phyloP scores from a whole-genome alignment of 495 filamentous ascomycete genomes.

The Xylaria venustula region DNA sequence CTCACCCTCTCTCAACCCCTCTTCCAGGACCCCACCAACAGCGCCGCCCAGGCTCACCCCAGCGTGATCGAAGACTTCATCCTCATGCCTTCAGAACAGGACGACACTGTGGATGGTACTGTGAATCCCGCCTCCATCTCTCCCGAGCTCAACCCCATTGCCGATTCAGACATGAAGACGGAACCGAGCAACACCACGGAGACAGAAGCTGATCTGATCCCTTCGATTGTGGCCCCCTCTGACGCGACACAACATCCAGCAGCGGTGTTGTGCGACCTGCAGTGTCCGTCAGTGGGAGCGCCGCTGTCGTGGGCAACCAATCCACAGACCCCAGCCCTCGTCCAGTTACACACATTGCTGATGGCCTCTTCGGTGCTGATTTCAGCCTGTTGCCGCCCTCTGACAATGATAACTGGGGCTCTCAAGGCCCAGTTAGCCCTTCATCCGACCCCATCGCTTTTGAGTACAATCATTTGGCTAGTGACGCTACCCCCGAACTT shows the following conservation, averaged over 20 bases:
- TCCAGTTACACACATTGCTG: constrained; percentile 63
- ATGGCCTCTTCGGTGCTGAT: constrained; percentile 67
- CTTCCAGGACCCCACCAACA: constrained; percentile 42
- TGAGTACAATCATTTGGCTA: constrained; percentile 83
- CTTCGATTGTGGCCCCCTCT: constrained; percentile 54
- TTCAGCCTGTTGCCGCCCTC: constrained; percentile 55
- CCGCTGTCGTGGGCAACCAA: constrained; percentile 58
- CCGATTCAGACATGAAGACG: constrained; percentile 29
- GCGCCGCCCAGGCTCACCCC: constrained; percentile 21
- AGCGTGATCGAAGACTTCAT: constrained; percentile 39
- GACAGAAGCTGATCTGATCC: constrained; percentile 19
- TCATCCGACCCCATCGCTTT: constrained; percentile 61
- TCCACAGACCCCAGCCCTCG: constrained; percentile 56
- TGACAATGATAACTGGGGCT: constrained; percentile 68
- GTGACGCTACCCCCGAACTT: constrained; percentile 67
- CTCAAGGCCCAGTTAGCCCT: constrained; percentile 76
- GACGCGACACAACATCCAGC: constrained; percentile 99
- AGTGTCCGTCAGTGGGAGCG: constrained; percentile 84
- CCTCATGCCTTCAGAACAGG: constrained; percentile 27
- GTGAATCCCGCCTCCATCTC: constrained; percentile 57
- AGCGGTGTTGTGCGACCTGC: constrained; percentile 99
- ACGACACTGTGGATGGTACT: constrained; percentile 29
- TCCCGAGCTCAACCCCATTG: constrained; percentile 46
- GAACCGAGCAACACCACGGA: constrained; percentile 19
- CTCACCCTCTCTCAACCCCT: constrained; percentile 52